Evolutionary conservation across 129 eudicot species (phyloP), one percentile per base, ranked within the genome.

Genomic region (Flaveria trinervia): DNA sequence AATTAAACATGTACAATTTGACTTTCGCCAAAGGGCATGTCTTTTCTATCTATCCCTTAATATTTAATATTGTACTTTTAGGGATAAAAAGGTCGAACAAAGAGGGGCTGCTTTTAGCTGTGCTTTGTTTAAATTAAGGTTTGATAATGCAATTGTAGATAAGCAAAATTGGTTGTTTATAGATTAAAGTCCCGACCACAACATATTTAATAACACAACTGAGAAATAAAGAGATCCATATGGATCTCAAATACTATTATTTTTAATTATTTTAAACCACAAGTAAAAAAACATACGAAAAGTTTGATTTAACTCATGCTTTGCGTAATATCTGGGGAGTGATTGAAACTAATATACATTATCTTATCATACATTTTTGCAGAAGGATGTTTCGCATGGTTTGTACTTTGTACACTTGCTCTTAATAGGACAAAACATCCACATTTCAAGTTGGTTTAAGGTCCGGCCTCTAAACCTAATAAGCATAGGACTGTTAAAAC

Each of bases 1-100:
- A 50, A 14, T 68, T 15, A 44, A 65, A 72, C 78, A 70, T 73
- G 64, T 66, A 74, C 80, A 80, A 12, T 73, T 73, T 73, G 79
- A 80, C 83, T 80, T 73, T 66, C 39, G 54, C 84, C 75, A 80
- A 80, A 70, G 80, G 84, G 65, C 84, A 33, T 73, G 17, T 80
- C 84, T 67, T 67, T 73, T 80, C 71, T 74, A 70, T 68, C 2
- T 80, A 56, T 74, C 84, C 55, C 74, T 51, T 65, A 43, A 73
- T 39, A 65, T 57, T 23, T 52, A 74, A 12, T 65, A 66, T 5
- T 64, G 64, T 20, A 23, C 43, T 25, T 79, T n/a, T 52, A 74
- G 46, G 46, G 51, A 74, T 65, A 13, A 74, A 80, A 78, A 73
- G 51, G 62, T 50, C 54, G 70, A 44, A 28, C 75, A 55, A 80